Percentiles rank a stretch among this genome's conserved stretches.
These are phyloP conservation scores for Pinus tabuliformis DNA, from an alignment of 75 land plant genomes.

Conservation along the genomic window DNA sequence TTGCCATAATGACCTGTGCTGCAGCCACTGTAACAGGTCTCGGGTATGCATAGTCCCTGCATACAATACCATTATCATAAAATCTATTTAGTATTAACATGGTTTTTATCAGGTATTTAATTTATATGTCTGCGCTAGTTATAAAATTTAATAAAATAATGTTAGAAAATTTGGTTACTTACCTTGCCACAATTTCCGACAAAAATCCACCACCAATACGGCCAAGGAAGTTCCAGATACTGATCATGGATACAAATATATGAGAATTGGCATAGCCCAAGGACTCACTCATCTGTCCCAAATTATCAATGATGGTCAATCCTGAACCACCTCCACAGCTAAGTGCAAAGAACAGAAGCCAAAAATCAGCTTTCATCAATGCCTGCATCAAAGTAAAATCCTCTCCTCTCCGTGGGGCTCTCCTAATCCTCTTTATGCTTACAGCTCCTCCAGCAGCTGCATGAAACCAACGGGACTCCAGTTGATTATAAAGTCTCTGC, in stretches of 20 bases:
- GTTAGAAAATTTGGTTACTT: not conserved
- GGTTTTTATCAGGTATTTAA: not conserved
- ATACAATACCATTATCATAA: not conserved
- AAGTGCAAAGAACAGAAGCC: constrained; percentile 43
- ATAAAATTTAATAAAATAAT: too few species aligned
- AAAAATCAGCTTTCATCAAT: constrained; percentile 35
- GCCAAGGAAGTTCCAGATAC: constrained; percentile 43
- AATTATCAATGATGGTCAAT: constrained; percentile 35
- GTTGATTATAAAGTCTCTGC: not conserved
- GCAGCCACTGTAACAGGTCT: constrained; percentile 62
- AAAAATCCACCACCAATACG: constrained; percentile 35
- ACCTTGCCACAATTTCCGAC: constrained; percentile 23
- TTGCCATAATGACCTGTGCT: constrained; percentile 58
- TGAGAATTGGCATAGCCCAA: constrained; percentile 36
- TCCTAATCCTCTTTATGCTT: constrained; percentile 7
- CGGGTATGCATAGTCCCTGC: constrained; percentile 33
- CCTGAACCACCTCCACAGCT: constrained; percentile 47
- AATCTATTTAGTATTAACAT: not conserved
- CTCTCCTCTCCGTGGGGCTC: constrained; percentile 18
- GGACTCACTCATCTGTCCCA: constrained; percentile 51
- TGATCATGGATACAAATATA: constrained; percentile 50
- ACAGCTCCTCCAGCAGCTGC: constrained; percentile 12
- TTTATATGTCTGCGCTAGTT: too few species aligned
- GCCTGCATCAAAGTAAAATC: constrained; percentile 37
- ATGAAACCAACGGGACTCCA: constrained; percentile 7